phyloP scores from a whole-genome alignment of 2,329 filamentous ascomycete species.

The Alternaria sp. region DNA sequence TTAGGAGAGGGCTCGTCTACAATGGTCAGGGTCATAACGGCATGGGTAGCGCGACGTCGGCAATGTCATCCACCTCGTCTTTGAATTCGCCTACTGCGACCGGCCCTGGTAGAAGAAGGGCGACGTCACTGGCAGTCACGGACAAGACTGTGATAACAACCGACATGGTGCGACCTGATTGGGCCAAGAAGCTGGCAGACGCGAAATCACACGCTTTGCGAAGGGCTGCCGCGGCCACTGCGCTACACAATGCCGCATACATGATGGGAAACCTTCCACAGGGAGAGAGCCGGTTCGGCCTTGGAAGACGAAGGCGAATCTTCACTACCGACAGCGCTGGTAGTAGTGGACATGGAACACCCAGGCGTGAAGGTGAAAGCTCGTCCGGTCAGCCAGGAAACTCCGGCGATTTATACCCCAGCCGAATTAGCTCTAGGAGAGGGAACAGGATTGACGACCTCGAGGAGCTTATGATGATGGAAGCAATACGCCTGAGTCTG shows the following conservation, averaged over 20 bases:
- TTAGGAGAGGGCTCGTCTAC: constrained; percentile 82
- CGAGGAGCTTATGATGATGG: constrained; percentile 98
- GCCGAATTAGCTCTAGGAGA: constrained; percentile 61
- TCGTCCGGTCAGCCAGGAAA: constrained; percentile 41
- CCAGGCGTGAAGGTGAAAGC: constrained; percentile 46
- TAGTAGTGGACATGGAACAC: constrained; percentile 55
- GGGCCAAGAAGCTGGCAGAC: constrained; percentile 85
- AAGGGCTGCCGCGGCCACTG: constrained; percentile 89
- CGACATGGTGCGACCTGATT: constrained; percentile 90
- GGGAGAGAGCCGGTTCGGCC: constrained; percentile 58
- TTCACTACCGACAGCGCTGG: constrained; percentile 56
- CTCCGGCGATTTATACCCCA: constrained; percentile 47
- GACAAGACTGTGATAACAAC: constrained; percentile 89
- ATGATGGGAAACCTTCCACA: constrained; percentile 70
- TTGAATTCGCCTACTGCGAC: constrained; percentile 64
- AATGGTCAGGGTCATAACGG: constrained; percentile 60
- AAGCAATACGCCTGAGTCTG: constrained; percentile 90
- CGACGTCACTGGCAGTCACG: constrained; percentile 77
- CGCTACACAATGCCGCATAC: constrained; percentile 93
- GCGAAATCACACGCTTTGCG: constrained; percentile 85
- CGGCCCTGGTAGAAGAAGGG: constrained; percentile 61
- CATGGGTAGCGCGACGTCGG: constrained; percentile 65
- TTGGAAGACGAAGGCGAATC: constrained; percentile 57
- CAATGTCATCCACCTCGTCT: constrained; percentile 87
- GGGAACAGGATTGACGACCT: constrained; percentile 78